Base-by-base conservation (phyloP, 805 yeast species). In the Candida verbasci region DNA sequence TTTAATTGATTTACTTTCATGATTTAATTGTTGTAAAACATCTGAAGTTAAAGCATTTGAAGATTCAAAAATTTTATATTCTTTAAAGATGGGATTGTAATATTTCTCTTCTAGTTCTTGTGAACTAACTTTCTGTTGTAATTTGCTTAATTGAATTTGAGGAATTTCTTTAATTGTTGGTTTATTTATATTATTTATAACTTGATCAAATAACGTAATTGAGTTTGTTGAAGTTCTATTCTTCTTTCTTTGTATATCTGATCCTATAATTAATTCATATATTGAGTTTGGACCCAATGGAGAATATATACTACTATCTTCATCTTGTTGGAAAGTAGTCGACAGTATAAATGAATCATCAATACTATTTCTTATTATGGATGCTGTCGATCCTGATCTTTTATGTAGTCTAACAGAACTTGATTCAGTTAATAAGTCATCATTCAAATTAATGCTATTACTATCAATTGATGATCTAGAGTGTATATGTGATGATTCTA, bases 91-190 rank as follows among this genome's bases (percentile, higher is more conserved):
- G 6, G 42, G 42, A 15, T 21, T 31, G 7, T 58, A 48, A 31
- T 55, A 53, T 16, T 43, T 35, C 3, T 36, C 25, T 12, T 37
- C 39, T 32, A 63, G 40, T 11, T 54, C 55, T 3, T 48, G 44
- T 17, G 46, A 45, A 16, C 52, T 25, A 2, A 59, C 59, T 36
- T 52, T 56, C 8, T 44, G 32, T 9, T 50, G 44, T 18, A 67
- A 50, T 24, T 62, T 55, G 47, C 49, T 41, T 26, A 91, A 63
- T 32, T 73, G 78, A 9, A 87, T 81, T 17, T 82, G 87, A 0
- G 97, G 96, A 9, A 91, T 91, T 50, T 93, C 97, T 34, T 72
- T 70, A 1, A 74, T 66, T 0, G 96, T 82, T 0, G 98, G 97
- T 6, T 77, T 72, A 27, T 65, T 65, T 17, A 82, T 52, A 45